Evolutionary conservation across 2,329 filamentous ascomycete species (phyloP).

Genomic region (Lecanicillium sp.): DNA sequence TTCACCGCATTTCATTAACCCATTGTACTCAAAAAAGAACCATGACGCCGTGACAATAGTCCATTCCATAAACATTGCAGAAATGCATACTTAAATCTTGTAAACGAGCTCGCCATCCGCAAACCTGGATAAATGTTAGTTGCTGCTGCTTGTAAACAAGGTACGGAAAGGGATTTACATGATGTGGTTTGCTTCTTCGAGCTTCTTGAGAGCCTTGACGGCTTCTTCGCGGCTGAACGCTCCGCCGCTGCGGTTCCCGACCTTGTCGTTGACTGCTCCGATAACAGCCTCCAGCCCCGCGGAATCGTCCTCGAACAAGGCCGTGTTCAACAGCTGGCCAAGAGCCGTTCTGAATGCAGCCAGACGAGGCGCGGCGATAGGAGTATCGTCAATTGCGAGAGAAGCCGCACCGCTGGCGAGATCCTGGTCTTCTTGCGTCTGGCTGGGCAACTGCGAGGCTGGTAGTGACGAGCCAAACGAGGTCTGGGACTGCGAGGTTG

Average conservation of each 20-base stretch:
- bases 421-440: constrained; percentile 37
- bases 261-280: constrained; percentile 67
- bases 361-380: constrained; percentile 59
- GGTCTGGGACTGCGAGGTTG: constrained; percentile 39
- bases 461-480: constrained; percentile 77
- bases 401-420: constrained; percentile 37
- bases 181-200: constrained; percentile 81
- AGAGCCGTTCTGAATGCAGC: constrained; percentile 72
- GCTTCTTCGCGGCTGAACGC: constrained; percentile 69
- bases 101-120: constrained; percentile 61
- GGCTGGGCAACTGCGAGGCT: constrained; percentile 58
- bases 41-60: constrained; percentile 7
- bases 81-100: constrained; percentile 48
- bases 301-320: constrained; percentile 81
- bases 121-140: constrained; percentile 37
- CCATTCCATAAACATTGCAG: background rate
- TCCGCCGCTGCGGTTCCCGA: constrained; percentile 48
- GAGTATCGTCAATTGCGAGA: constrained; percentile 36
- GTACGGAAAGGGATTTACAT: constrained; percentile 61
- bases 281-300: constrained; percentile 71
- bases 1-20: constrained; percentile 2
- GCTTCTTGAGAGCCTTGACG: constrained; percentile 65
- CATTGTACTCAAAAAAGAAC: background rate
- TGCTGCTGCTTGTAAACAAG: constrained; percentile 1
- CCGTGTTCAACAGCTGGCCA: constrained; percentile 74